A percentile compares a stretch with the other conserved stretches of the same genome.
Conservation (phyloP, 139 green algal genomes). For the Gonium pectorale region DNA sequence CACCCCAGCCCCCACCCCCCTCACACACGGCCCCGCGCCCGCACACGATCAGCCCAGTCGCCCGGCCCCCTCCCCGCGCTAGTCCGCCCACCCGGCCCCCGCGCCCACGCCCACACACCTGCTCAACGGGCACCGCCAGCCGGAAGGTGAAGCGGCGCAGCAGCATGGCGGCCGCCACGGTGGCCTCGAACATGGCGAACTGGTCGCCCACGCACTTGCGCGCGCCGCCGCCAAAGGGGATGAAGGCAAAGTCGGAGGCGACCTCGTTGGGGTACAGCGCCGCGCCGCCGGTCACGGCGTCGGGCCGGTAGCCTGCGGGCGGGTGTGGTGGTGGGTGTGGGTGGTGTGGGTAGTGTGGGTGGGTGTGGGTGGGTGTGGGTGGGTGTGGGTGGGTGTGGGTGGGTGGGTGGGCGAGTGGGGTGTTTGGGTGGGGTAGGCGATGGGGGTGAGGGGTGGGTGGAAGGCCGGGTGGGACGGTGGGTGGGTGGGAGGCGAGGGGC, state of each 20-base stretch:
- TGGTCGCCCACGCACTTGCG: conserved; percentile 99
- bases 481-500: no score
- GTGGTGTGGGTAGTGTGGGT: background rate
- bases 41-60: background rate
- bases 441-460: no score
- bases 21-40: no score
- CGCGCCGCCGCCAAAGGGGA: conserved; percentile 96
- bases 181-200: conserved; percentile 94
- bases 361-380: no score
- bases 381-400: no score
- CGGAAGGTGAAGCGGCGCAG: conserved; percentile 82
- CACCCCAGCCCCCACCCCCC: no score
- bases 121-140: conserved; percentile 48
- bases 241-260: conserved; percentile 95
- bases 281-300: conserved; percentile 53
- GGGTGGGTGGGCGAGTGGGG: no score
- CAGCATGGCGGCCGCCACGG: conserved; percentile 89
- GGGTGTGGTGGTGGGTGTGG: background rate
- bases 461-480: no score
- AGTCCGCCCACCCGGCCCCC: background rate
- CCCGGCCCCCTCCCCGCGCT: background rate
- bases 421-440: no score
- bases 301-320: conserved; percentile 73
- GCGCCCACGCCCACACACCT: conserved; percentile 7
- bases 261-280: conserved; percentile 97